Evolutionary conservation across 169 alveolate species (phyloP), one percentile per base, ranked within the genome.

Genomic region (Plasmodium falciparum): DNA sequence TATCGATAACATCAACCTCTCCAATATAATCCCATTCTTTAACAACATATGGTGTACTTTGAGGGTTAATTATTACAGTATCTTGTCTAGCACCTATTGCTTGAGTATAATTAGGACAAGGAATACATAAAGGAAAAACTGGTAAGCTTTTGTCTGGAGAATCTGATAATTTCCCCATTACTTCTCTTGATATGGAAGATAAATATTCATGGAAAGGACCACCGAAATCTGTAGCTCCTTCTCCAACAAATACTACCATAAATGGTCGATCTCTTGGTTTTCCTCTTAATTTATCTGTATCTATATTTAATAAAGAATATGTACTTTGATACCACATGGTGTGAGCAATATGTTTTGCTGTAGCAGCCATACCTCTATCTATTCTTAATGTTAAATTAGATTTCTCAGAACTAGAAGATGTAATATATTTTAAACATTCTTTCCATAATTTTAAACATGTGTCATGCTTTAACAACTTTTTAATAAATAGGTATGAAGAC

Each of bases 191-290:
- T 3, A 97, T 92, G 54, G 97, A 95, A 3, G 98, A 95, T 33
- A 97, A 93, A 59, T 95, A 93, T 88, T 97, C 98, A 88, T 97
- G 98, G 83, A 97, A 97, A 22, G 98, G 98, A 0, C 98, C 98
- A 13, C 98, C 98, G 69, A 97, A 97, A 83, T 97, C 98, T 0
- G 98, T 96, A 17, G 98, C 97, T 20, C 98, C 98, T 80, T 97
- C 98, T 43, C 98, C 98, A 29, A 93, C 86, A 88, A 97, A 96
- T 13, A 96, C 97, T 15, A 97, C 97, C 95, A 97, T 95, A 80
- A 97, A 97, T n/a, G 98, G 98, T 66, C 98, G 75, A 61, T 95
- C 97, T 56, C 94, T 91, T 15, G 92, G 83, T 20, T 94, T 74
- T n/a, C 93, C 94, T 22, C 96, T 75, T 33, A 95, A 93, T 67